Conservation (phyloP, 1,284 basidiomycete genomes). For the Ceratobasidium sp. region DNA sequence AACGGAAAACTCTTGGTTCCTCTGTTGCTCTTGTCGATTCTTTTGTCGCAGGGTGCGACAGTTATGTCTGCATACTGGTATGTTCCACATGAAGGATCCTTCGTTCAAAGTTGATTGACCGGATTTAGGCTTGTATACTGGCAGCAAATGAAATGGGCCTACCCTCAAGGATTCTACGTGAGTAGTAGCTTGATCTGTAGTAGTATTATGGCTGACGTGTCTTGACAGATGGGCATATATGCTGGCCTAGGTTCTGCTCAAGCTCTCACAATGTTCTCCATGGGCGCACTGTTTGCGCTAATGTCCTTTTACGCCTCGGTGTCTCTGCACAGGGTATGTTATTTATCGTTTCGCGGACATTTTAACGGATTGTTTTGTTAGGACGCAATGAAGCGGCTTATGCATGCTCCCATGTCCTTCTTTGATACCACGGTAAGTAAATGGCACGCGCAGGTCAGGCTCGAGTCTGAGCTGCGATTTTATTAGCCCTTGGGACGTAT, state of each 20-base stretch:
- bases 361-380: slow-evolving; percentile 50
- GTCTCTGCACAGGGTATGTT: slow-evolving; percentile 62
- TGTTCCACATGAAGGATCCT: neutral
- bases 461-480: slow-evolving; percentile 17
- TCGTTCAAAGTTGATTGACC: neutral
- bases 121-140: slow-evolving; percentile 52
- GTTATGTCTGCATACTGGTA: slow-evolving; percentile 46
- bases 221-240: slow-evolving; percentile 62
- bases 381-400: slow-evolving; percentile 71
- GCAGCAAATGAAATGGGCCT: slow-evolving; percentile 52
- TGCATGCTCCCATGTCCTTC: slow-evolving; percentile 85
- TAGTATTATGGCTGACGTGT: neutral
- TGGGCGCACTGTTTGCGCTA: slow-evolving; percentile 62
- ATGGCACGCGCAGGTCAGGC: slow-evolving; percentile 20
- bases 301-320: slow-evolving; percentile 74
- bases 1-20: slow-evolving; percentile 37
- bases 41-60: slow-evolving; percentile 33
- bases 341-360: too few species aligned
- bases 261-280: slow-evolving; percentile 63
- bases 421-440: slow-evolving; percentile 82
- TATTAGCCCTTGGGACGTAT: slow-evolving; percentile 86
- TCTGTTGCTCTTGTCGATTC: slow-evolving; percentile 32
- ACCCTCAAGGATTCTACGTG: slow-evolving; percentile 57
- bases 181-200: neutral
- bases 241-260: slow-evolving; percentile 64